These are phyloP conservation scores for Onygenales sp. DNA, from an alignment of 2,329 filamentous ascomycete species.

Conservation along the genomic window DNA sequence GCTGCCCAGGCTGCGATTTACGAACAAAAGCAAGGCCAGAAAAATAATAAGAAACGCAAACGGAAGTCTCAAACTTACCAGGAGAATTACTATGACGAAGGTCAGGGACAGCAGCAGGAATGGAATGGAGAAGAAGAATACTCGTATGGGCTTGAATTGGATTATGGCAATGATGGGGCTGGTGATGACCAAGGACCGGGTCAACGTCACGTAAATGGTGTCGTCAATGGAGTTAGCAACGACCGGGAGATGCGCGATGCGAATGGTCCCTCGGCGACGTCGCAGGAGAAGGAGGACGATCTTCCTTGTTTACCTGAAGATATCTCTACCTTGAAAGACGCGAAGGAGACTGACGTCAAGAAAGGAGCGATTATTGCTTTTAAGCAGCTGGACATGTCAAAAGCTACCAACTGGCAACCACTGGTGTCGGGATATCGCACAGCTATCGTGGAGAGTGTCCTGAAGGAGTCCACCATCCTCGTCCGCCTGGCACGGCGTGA, in stretches of 20 bases:
- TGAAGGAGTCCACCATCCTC: conserved; percentile 45
- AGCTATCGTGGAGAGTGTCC: conserved; percentile 52
- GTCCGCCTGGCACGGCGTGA: conserved; percentile 63
- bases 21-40: conserved; percentile 23
- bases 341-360: conserved; percentile 24
- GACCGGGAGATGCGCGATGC: not conserved
- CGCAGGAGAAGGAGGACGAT: conserved; percentile 27
- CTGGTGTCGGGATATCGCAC: conserved; percentile 49
- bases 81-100: conserved; percentile 20
- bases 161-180: conserved; percentile 3
- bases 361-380: conserved; percentile 36
- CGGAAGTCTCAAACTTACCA: conserved; percentile 37
- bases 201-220: not conserved
- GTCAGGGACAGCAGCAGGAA: conserved; percentile 13
- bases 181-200: conserved; percentile 15
- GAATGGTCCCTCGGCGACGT: not conserved
- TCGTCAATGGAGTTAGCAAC: not conserved
- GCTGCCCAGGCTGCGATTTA: conserved; percentile 50
- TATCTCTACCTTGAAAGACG: conserved; percentile 49
- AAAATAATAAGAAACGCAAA: conserved; percentile 36
- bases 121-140: conserved; percentile 7
- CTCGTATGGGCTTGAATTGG: conserved; percentile 16
- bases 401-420: conserved; percentile 39
- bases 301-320: conserved; percentile 47
- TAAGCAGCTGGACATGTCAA: conserved; percentile 39